A percentile compares a stretch with the other conserved stretches of the same genome.
These are phyloP conservation scores for Ceratobasidium sp. DNA, from an alignment of 1,284 basidiomycete genomes.

Conservation along the genomic window DNA sequence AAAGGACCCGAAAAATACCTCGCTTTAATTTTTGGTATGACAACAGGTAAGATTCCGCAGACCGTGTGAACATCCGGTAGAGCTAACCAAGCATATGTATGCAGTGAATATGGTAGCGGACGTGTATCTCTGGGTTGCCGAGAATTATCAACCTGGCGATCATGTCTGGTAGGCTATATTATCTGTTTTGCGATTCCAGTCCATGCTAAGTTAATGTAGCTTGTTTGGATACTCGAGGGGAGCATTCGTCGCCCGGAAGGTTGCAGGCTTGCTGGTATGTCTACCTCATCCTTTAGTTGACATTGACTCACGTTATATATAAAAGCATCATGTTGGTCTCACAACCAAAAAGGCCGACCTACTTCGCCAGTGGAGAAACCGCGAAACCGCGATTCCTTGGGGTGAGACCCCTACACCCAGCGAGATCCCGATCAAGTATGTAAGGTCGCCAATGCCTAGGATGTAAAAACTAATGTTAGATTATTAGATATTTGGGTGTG, in stretches of 20 bases:
- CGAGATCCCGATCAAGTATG: not conserved
- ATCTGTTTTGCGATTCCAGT: not conserved
- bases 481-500: conserved; percentile 4
- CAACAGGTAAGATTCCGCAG: not conserved
- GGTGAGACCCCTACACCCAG: not conserved
- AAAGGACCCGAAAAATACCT: not conserved
- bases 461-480: not conserved
- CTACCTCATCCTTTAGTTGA: not conserved
- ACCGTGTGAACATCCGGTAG: not conserved
- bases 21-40: not conserved
- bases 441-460: too few species aligned
- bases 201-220: not conserved
- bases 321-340: conserved; percentile 2
- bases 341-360: not conserved
- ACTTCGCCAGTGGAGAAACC: not conserved
- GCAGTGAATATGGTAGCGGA: not conserved
- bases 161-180: conserved; percentile 6
- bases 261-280: conserved; percentile 38
- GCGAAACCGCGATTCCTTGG: not conserved
- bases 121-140: not conserved
- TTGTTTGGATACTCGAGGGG: conserved; percentile 22
- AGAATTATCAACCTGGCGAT: not conserved
- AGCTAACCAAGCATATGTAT: not conserved
- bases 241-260: conserved; percentile 42
- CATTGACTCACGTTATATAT: not conserved